A percentile compares a stretch with the other conserved stretches of the same genome.
Evolutionary conservation across 2,329 filamentous ascomycete species (phyloP).

Genomic region (Incumbomyces delicatus): DNA sequence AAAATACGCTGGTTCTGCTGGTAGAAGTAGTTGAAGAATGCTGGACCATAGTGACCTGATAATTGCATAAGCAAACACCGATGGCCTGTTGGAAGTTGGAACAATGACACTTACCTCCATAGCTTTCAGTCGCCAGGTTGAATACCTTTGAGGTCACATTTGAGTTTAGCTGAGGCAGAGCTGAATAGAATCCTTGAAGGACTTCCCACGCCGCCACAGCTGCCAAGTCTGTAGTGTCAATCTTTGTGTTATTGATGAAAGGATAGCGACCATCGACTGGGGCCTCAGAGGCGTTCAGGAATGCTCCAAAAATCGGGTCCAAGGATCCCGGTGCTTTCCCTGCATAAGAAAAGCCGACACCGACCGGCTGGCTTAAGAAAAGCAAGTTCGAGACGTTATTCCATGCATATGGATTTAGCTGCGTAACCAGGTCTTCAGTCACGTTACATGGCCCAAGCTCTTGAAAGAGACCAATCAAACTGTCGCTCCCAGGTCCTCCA

Average conservation of each 20-base stretch:
- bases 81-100: too few relatives aligned
- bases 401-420: conserved; percentile 51
- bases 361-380: conserved; percentile 53
- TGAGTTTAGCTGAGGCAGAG: conserved; percentile 39
- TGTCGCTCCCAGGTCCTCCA: conserved; percentile 34
- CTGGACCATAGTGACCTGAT: conserved; percentile 42
- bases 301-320: conserved; percentile 35
- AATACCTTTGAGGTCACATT: conserved; percentile 44
- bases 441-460: conserved; percentile 36
- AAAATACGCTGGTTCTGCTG: conserved; percentile 47
- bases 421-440: conserved; percentile 34
- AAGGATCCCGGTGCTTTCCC: conserved; percentile 30
- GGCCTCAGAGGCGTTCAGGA: conserved; percentile 35
- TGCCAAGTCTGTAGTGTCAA: conserved; percentile 47
- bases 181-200: conserved; percentile 45
- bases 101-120: conserved; percentile 14
- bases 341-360: conserved; percentile 46
- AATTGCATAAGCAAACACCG: background rate
- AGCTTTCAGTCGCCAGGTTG: conserved; percentile 49
- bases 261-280: conserved; percentile 40
- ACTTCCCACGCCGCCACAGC: conserved; percentile 47
- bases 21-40: conserved; percentile 50
- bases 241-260: conserved; percentile 36
- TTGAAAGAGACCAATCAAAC: conserved; percentile 33
- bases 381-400: conserved; percentile 51